Base-by-base conservation (phyloP, 2,329 filamentous ascomycete species). In the Pyrenophora graminea region DNA sequence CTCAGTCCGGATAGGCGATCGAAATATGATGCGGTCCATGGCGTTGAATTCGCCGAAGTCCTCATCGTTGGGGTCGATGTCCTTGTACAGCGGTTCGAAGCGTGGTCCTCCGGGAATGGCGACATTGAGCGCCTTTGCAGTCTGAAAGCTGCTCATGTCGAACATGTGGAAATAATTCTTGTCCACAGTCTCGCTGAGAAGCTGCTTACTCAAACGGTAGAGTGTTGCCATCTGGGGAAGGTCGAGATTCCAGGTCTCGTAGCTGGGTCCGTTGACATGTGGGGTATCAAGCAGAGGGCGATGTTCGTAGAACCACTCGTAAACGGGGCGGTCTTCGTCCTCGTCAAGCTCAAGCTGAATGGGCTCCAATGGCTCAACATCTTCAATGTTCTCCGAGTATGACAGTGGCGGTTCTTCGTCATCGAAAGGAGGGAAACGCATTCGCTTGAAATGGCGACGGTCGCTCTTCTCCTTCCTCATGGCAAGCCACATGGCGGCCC, bases 31-130 rank as follows among this genome's bases (percentile, higher is more conserved):
- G 63, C 95, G 90, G 69, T 99, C 94, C 65, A 99, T 99, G 30
- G 94, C 94, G 69, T 99, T 99, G 81, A 99, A 99, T 75, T 99
- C 94, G 75, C 94, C 94, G 75, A 99, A 99, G 70, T 99, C 94
- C 74, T 99, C 94, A 63, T 97, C 93, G 65, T 99, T 99, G 2
- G 94, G 94, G 72, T 99, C 92, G 55, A 99, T 92, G 66, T 99
- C 94, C 76, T 99, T 99, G 80, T 97, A 99, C 17, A 99, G 74
- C 19, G 94, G 94, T 75, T 99, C 94, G 59, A 99, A 99, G 25
- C 94, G 87, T 55, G 94, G 94, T 8, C 94, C 95, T 70, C 94
- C 94, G n/a, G 94, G 94, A 47, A 99, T 90, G 8, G 95, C 93
- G 45, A 99, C 93, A 63, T 99, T 99, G 37, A 99, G 80, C 0